Conservation (phyloP, 805 yeast species). For the Lachancea kluyveri region DNA sequence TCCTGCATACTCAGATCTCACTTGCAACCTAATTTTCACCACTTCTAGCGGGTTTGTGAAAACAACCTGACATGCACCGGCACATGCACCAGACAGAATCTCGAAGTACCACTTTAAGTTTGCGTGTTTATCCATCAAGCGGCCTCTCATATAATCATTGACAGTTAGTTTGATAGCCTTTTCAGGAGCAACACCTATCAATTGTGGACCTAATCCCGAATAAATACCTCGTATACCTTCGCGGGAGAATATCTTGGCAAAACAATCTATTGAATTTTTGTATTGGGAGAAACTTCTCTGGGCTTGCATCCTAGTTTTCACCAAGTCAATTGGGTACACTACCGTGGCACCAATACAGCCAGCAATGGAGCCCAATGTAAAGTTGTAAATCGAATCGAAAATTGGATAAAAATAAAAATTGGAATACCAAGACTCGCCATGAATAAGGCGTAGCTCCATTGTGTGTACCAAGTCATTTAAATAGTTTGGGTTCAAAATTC, state of each 20-base stretch:
- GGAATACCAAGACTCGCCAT: conserved; percentile 26
- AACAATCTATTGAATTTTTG: conserved; percentile 80
- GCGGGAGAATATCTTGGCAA: conserved; percentile 60
- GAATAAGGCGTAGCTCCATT: conserved; percentile 24
- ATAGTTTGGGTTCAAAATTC: conserved; percentile 37
- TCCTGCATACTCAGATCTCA: conserved; percentile 66
- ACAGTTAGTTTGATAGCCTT: conserved; percentile 95
- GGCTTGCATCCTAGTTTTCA: conserved; percentile 96
- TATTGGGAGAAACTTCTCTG: conserved; percentile 70
- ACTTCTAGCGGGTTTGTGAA: conserved; percentile 96
- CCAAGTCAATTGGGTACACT: conserved; percentile 93
- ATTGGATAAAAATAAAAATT: conserved; percentile 49
- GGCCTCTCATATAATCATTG: conserved; percentile 77
- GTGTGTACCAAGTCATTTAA: conserved; percentile 30
- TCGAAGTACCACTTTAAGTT: conserved; percentile 57
- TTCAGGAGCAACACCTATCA: conserved; percentile 97
- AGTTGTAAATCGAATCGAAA: conserved; percentile 82
- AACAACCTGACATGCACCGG: conserved; percentile 94
- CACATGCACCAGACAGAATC: conserved; percentile 82
- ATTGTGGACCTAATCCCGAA: conserved; percentile 89
- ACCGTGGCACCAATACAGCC: conserved; percentile 98
- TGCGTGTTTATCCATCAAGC: conserved; percentile 48
- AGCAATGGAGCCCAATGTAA: conserved; percentile 86
- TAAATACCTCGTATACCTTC: conserved; percentile 87
- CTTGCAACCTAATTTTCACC: conserved; percentile 90